These are phyloP conservation scores for Oxalis stricta DNA, from an alignment of 441 rosid genomes.

Conservation along the genomic window DNA sequence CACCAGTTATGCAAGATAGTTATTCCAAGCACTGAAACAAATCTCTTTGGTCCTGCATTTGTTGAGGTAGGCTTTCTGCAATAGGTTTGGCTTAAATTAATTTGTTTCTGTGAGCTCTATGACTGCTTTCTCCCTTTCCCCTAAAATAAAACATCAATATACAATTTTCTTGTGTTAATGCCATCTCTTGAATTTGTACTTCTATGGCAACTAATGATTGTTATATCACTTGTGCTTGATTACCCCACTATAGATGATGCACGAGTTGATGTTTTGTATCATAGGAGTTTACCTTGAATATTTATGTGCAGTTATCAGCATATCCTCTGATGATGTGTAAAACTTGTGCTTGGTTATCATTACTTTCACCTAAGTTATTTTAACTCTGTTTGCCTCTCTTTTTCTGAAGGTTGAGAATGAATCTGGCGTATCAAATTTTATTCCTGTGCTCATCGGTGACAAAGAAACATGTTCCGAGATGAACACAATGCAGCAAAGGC, in stretches of 20 bases:
- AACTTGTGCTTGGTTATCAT: not conserved
- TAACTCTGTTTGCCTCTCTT: not conserved
- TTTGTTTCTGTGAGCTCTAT: too few species aligned
- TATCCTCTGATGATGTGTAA: not conserved
- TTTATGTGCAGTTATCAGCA: not conserved
- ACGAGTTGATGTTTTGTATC: not conserved
- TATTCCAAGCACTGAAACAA: slow-evolving; percentile 38
- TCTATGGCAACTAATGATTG: too few species aligned
- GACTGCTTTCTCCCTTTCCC: too few species aligned
- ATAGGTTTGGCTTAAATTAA: too few species aligned
- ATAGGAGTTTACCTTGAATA: not conserved
- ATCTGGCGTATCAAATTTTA: slow-evolving; percentile 80
- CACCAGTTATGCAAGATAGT: slow-evolving; percentile 60
- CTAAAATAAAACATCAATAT: too few species aligned
- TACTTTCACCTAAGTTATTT: not conserved
- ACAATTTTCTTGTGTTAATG: too few species aligned
- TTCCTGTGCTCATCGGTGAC: slow-evolving; percentile 71
- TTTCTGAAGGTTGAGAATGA: slow-evolving; percentile 74
- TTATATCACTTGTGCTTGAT: too few species aligned
- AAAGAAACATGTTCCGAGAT: slow-evolving; percentile 63
- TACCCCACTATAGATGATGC: not conserved
- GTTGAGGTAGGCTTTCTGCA: slow-evolving; percentile 55
- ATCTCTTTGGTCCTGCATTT: slow-evolving; percentile 84
- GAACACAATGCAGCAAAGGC: slow-evolving; percentile 43
- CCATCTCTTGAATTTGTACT: too few species aligned